Evolutionary conservation across 257 asterid genomes (phyloP).

Genomic region (Misopates orontium): DNA sequence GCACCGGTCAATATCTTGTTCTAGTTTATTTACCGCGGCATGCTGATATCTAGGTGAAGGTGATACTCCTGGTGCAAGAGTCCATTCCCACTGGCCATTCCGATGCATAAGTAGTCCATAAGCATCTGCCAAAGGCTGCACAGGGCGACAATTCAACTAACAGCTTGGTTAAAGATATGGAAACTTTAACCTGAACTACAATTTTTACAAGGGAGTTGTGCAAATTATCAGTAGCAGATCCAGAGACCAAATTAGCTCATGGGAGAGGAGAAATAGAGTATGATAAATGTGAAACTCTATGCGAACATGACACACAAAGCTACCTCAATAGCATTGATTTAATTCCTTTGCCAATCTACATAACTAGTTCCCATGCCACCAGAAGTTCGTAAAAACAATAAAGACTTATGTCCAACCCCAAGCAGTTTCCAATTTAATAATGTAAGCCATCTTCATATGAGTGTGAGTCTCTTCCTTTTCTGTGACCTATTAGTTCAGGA

Average conservation of each 20-base stretch:
- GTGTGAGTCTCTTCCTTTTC: constrained; percentile 2
- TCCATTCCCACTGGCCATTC: constrained; percentile 99
- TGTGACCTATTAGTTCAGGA: constrained; percentile 23
- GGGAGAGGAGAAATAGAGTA: constrained; percentile 15
- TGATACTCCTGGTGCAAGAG: constrained; percentile 98
- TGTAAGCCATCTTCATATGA: no score
- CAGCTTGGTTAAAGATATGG: constrained; percentile 27
- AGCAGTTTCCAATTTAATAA: neutral
- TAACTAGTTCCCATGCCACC: constrained; percentile 12
- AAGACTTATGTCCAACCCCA: constrained; percentile 22
- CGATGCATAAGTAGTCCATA: constrained; percentile 99
- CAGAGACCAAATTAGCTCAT: constrained; percentile 20
- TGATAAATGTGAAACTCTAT: constrained; percentile 2
- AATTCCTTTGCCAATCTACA: constrained; percentile 9
- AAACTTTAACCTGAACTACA: constrained; percentile 13
- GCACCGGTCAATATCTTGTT: neutral
- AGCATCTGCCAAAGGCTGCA: constrained; percentile 91
- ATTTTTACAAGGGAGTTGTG: constrained; percentile 2
- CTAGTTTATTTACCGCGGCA: constrained; percentile 74
- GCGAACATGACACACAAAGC: neutral
- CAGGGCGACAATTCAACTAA: constrained; percentile 29
- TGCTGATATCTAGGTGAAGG: constrained; percentile 96
- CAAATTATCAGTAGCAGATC: constrained; percentile 6
- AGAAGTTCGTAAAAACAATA: constrained; percentile 16
- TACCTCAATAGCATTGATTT: constrained; percentile 11